Evolutionary conservation across 2,329 filamentous ascomycete genomes (phyloP), one percentile per base, ranked within the genome.

Genomic region (Cladophialophora psammophila): DNA sequence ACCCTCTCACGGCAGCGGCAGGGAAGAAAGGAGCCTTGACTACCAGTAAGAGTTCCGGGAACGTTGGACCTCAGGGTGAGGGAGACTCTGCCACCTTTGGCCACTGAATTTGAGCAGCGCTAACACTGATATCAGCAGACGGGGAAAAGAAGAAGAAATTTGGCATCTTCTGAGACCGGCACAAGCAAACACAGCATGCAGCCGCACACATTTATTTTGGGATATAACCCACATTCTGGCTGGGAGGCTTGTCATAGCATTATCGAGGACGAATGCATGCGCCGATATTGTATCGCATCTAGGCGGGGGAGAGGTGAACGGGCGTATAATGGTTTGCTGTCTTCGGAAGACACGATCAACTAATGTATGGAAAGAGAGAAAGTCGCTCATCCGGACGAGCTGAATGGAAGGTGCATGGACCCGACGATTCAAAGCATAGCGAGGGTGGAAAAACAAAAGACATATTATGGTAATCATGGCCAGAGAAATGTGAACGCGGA

Each of bases 91-190:
- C 32, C 18, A 50, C 42, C 26, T 26, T 60, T 38, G 18, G 45
- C 50, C 20, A 50, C 48, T n/a, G 53, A 34, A 50, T 34, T 31
- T n/a, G 38, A 18, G 42, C 32, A 56, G 52, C 45, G 54, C 68
- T 65, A 52, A 65, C 63, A 7, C 36, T 36, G 34, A 56, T n/a
- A 64, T 35, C 38, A 57, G 48, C 62, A 71, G 69, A 72, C 57
- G 69, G 69, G 36, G 71, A 73, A 65, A 71, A 74, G 64, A 70
- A 74, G 67, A 73, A 73, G 69, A 73, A 73, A 72, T 75, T 73
- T 69, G 74, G 74, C 40, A 72, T 72, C 64, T 74, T 74, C 64
- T 74, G 63, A 60, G 42, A 45, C 5, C 20, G 54, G n/a, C 35
- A 8, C 52, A n/a, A 9, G 31, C 34, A 55, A 9, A 20, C 12